Evolutionary conservation across 495 filamentous ascomycete genomes (phyloP).

Genomic region (Geoglossum glabrum): DNA sequence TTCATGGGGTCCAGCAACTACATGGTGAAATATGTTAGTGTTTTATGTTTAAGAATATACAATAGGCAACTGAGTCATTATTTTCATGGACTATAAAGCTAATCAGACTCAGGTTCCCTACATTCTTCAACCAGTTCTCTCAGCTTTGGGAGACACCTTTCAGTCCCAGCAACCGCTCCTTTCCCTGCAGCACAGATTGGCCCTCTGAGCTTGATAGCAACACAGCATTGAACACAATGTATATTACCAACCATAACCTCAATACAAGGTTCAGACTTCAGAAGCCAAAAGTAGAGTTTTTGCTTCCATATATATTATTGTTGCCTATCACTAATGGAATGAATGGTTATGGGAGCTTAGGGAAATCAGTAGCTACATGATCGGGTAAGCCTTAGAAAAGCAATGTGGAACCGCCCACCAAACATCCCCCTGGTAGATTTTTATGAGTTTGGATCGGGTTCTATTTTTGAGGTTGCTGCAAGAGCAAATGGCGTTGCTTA

Average conservation of each 20-base stretch:
- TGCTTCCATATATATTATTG: constrained; percentile 55
- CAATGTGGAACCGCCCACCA: constrained; percentile 53
- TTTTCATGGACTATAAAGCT: constrained; percentile 69
- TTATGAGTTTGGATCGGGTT: constrained; percentile 61
- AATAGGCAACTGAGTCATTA: constrained; percentile 34
- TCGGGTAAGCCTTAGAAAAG: constrained; percentile 27
- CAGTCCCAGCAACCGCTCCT: constrained; percentile 33
- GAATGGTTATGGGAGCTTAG: constrained; percentile 48
- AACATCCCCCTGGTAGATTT: constrained; percentile 83
- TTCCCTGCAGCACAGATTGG: constrained; percentile 38
- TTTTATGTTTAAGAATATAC: no score
- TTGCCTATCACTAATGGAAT: constrained; percentile 52
- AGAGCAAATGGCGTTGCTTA: constrained; percentile 71
- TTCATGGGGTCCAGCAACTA: no score
- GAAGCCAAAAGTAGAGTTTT: constrained; percentile 31
- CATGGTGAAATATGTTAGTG: no score
- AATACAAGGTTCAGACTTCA: constrained; percentile 30
- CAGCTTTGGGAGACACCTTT: constrained; percentile 52
- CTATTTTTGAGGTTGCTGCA: constrained; percentile 82
- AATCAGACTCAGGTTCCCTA: constrained; percentile 55
- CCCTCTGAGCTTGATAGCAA: constrained; percentile 35
- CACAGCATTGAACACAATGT: constrained; percentile 41
- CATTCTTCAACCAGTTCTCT: constrained; percentile 42
- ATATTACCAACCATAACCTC: constrained; percentile 84
- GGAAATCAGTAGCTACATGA: constrained; percentile 45